Conservation (phyloP, 2,329 filamentous ascomycete species). For the Dothistroma septosporum region DNA sequence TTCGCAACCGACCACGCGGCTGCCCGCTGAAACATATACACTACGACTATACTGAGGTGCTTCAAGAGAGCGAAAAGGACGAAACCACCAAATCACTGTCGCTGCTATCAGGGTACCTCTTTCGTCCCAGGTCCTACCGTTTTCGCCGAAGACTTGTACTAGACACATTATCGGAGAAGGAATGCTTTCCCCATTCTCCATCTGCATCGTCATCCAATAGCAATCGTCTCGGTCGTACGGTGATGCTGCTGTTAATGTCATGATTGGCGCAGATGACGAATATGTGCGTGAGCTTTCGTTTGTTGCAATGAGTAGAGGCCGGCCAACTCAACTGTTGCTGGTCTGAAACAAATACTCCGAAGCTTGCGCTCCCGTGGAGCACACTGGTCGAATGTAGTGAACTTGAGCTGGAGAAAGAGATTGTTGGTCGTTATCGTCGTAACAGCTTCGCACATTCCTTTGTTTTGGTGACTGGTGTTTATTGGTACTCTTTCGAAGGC, state of each 20-base stretch:
- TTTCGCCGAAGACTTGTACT: not conserved
- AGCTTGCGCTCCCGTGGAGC: constrained; percentile 16
- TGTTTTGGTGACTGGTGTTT: constrained; percentile 6
- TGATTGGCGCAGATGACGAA: not conserved
- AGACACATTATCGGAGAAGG: not conserved
- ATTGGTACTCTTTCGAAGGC: constrained; percentile 16
- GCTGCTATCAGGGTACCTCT: constrained; percentile 3
- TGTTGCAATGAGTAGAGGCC: not conserved
- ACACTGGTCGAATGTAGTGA: constrained; percentile 9
- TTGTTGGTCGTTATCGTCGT: constrained; percentile 23
- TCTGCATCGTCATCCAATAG: not conserved
- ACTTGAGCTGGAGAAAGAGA: constrained; percentile 14
- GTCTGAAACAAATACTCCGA: constrained; percentile 3
- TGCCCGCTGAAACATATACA: constrained; percentile 5
- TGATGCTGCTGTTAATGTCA: constrained; percentile 6
- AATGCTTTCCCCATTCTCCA: constrained; percentile 5
- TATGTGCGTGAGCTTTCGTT: not conserved
- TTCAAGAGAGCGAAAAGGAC: not conserved
- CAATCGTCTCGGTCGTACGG: not conserved
- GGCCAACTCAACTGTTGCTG: not conserved
- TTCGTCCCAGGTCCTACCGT: not conserved
- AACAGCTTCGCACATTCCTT: constrained; percentile 16
- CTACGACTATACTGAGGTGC: not conserved
- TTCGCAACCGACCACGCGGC: not conserved
- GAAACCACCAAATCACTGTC: not conserved